Percentiles rank a stretch among this genome's conserved stretches.
Evolutionary conservation across 768 basidiomycete genomes (phyloP).

Genomic region (Tylopilus cervinicoccineus): DNA sequence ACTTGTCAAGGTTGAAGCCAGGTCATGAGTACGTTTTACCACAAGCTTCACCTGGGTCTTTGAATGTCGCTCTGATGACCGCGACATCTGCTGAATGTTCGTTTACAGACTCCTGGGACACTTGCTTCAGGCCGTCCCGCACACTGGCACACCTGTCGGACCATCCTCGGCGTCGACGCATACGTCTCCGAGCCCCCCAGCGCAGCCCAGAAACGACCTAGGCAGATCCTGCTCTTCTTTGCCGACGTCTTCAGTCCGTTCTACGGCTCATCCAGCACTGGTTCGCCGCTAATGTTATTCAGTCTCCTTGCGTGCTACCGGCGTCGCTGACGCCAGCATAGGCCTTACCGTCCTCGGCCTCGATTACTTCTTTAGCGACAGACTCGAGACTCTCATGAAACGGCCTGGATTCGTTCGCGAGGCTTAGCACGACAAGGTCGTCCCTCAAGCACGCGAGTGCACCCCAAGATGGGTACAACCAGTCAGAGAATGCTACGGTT

Average conservation of each 20-base stretch:
- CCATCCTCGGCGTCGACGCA: slow-evolving; percentile 40
- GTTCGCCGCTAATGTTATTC: slow-evolving; percentile 53
- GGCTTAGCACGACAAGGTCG: slow-evolving; percentile 40
- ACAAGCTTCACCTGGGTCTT: no score
- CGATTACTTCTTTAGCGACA: slow-evolving; percentile 64
- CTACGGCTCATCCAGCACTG: slow-evolving; percentile 61
- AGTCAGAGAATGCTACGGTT: slow-evolving; percentile 48
- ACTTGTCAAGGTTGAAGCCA: no score
- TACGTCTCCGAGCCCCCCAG: slow-evolving; percentile 49
- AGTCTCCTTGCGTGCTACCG: background rate
- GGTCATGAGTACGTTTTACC: no score
- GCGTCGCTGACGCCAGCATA: slow-evolving; percentile 15
- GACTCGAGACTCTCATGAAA: slow-evolving; percentile 38
- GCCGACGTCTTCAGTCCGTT: slow-evolving; percentile 60
- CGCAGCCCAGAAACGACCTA: slow-evolving; percentile 13
- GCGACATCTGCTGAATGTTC: no score
- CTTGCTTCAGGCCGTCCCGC: slow-evolving; percentile 52
- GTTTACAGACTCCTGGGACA: slow-evolving; percentile 49
- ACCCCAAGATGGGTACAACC: slow-evolving; percentile 51
- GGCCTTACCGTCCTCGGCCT: slow-evolving; percentile 56
- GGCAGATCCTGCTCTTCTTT: slow-evolving; percentile 53
- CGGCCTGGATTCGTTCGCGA: slow-evolving; percentile 36
- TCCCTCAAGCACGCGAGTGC: slow-evolving; percentile 34
- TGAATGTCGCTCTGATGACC: no score
- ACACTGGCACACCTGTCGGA: slow-evolving; percentile 43